Base-by-base conservation (phyloP, 768 basidiomycete genomes). In the Lentinula boryana region DNA sequence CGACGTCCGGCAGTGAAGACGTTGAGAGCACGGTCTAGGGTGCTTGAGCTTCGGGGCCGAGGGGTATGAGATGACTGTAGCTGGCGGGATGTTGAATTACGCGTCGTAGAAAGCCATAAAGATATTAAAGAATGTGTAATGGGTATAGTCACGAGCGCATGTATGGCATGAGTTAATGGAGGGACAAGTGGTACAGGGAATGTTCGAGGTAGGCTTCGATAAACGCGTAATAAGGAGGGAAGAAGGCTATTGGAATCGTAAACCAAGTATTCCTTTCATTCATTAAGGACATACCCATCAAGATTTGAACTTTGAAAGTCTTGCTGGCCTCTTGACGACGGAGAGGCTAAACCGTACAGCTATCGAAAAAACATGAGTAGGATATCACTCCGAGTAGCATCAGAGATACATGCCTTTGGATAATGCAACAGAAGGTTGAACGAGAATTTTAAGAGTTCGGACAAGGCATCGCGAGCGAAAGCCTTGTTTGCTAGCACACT, bases 381-480 rank as follows among this genome's bases (percentile, higher is more conserved):
- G 21, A 31, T 13, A 33, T 23, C 12, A 12, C 2, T 23, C 23
- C 35, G 35, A 36, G n/a, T 16, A 12, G 12, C 13, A 27, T 12
- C 57, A 16, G 9, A 12, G 16, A 54, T 2, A 48, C 75, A 32
- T 44, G 88, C 89, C 77, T 87, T 91, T 5, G 92, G 92, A 72
- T 92, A 94, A 69, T 90, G 88, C 41, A 85, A 71, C 56, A 93
- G 76, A 35, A 96, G 69, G 69, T 96, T 95, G 73, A 92, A 95
- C 3, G 83, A 76, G 52, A 94, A 80, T 69, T 98, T 98, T 59
- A 98, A 79, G 23, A 94, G 69, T 70, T 98, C 95, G 3, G 83
- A 80, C 75, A 89, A 80, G 1, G 94, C 92, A 60, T 92, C 90
- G 64, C 80, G 80, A 32, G 84, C 77, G 75, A 84, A 77, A 63